phyloP scores from a whole-genome alignment of 2,329 filamentous ascomycete genomes.

The Fusarium acutatum region DNA sequence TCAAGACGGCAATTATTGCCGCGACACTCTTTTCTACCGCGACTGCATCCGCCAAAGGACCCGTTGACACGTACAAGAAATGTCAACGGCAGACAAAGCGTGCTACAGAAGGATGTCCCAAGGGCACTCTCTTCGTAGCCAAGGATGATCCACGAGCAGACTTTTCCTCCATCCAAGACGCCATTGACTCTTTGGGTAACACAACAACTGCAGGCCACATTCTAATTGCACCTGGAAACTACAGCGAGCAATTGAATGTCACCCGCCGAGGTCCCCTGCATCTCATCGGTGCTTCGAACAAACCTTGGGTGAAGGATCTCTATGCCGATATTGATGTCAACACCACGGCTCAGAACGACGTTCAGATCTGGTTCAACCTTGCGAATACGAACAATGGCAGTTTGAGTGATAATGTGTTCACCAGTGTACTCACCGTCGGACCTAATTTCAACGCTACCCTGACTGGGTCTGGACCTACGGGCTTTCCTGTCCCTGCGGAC shows the following conservation, averaged over 20 bases:
- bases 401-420: constrained; percentile 68
- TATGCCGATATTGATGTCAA: constrained; percentile 57
- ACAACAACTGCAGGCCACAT: constrained; percentile 49
- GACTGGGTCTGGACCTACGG: constrained; percentile 69
- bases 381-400: constrained; percentile 55
- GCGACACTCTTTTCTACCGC: background rate
- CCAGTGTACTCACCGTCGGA: constrained; percentile 68
- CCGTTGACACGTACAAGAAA: constrained; percentile 31
- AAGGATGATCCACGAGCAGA: constrained; percentile 45
- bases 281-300: constrained; percentile 64
- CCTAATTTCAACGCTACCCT: constrained; percentile 70
- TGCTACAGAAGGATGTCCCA: constrained; percentile 48
- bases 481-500: constrained; percentile 65
- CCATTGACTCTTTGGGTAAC: constrained; percentile 51
- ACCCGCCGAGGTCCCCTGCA: constrained; percentile 69
- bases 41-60: background rate
- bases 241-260: constrained; percentile 72
- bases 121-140: constrained; percentile 53
- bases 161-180: constrained; percentile 52
- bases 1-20: background rate
- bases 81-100: constrained; percentile 27
- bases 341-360: constrained; percentile 50
- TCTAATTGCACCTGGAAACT: constrained; percentile 67
- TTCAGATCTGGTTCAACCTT: constrained; percentile 66
- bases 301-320: constrained; percentile 44